Evolutionary conservation across 202 grass and related monocot genomes (phyloP), one percentile per base, ranked within the genome.

Genomic region (Setaria italica): DNA sequence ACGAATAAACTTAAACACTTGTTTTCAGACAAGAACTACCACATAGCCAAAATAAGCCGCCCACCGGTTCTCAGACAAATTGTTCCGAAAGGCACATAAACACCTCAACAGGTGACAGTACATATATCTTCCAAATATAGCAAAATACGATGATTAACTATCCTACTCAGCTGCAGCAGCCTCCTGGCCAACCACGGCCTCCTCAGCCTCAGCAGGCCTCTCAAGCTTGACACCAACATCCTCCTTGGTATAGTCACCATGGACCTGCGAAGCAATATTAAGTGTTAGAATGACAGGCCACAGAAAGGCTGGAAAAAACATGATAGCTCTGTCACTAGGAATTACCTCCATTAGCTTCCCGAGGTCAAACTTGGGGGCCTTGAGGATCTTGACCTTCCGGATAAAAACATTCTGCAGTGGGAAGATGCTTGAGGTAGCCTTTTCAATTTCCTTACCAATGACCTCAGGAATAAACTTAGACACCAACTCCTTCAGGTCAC

Each of bases 301-400:
- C 21, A 51, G 25, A 0, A 4, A 43, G 71, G 5, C 4, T 49
- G 25, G 8, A n/a, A 6, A 46, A 77, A 16, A 21, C 1, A 2
- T 9, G 1, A 12, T 39, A 8, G 51, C 58, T 10, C 3, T 30
- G 62, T 19, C 14, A 25, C 3, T 42, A 13, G 59, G 20, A 77
- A 58, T 89, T 94, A 95, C 95, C 91, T 98, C 96, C 96, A 98
- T 98, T 9, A 98, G 88, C 42, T 98, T 98, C 5, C 96, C 96
- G 43, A 98, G 80, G 62, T 98, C 96, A 0, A 98, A 98, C 72
- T 98, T 98, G 1, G 96, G 93, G 1, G 96, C 83, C 88, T 98
- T 95, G 50, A 98, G 64, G 32, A 98, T 98, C 91, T 98, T 98
- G 17, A 95, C 96, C 79, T 98, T 98, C 42, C 93, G 93, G 81